phyloP scores from a whole-genome alignment of 106 monocot genomes.

The Dendrobium catenatum region DNA sequence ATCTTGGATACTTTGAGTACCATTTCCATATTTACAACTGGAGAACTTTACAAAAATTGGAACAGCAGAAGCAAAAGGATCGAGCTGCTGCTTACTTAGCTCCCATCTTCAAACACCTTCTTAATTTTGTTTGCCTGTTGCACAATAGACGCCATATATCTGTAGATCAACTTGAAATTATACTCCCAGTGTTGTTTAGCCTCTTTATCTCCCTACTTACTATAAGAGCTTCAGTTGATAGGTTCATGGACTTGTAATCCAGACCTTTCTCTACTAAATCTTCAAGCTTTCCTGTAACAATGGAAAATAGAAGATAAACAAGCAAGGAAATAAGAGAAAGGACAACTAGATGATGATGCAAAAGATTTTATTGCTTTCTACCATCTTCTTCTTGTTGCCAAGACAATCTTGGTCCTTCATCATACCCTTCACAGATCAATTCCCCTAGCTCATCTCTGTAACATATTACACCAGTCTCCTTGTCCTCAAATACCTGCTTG shows the following conservation, averaged over 20 bases:
- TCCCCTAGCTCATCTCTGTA: constrained; percentile 39
- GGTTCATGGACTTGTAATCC: neutral
- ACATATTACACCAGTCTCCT: constrained; percentile 24
- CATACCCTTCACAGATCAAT: constrained; percentile 40
- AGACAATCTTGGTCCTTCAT: constrained; percentile 31
- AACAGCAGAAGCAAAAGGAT: no score
- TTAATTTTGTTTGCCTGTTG: no score
- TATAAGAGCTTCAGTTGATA: neutral
- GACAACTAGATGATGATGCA: neutral
- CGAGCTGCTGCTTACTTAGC: neutral
- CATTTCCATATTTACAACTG: no score
- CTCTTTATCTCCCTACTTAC: neutral
- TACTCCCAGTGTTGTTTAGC: neutral
- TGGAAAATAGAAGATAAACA: neutral
- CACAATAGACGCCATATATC: neutral
- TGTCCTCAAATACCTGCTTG: constrained; percentile 27
- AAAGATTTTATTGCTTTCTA: neutral
- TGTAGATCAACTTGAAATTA: neutral
- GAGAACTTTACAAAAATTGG: no score
- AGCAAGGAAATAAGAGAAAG: neutral
- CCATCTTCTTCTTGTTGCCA: neutral
- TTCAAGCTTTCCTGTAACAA: neutral
- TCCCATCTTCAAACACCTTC: neutral
- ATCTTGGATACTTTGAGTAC: no score
- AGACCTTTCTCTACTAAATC: no score